Percentiles rank a stretch among this genome's conserved stretches.
Evolutionary conservation across 164 flowering plant genomes (phyloP).

Genomic region (Umbellularia californica): DNA sequence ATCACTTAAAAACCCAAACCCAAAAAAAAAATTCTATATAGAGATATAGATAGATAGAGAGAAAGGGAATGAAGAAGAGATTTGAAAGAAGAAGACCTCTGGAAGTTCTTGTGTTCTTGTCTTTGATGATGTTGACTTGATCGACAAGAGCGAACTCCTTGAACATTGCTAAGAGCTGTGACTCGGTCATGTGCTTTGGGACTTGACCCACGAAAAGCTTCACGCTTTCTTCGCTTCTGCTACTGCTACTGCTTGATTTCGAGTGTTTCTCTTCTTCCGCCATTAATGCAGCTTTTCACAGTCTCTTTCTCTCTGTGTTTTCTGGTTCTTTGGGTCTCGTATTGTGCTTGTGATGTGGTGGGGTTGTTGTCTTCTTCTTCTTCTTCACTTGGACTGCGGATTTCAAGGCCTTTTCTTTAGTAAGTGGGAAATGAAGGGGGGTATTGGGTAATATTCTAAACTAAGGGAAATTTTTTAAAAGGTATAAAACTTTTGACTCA

Average conservation of each 20-base stretch:
- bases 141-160: conserved; percentile 75
- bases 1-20: no score
- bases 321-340: not conserved
- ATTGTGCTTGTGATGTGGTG: no score
- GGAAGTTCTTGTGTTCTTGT: conserved; percentile 78
- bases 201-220: conserved; percentile 97
- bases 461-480: no score
- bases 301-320: not conserved
- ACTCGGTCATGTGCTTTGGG: conserved; percentile 87
- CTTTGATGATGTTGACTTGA: conserved; percentile 93
- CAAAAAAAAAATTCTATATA: not conserved
- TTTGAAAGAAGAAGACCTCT: conserved; percentile 42
- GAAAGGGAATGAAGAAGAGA: not conserved
- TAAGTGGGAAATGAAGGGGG: no score
- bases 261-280: conserved; percentile 45
- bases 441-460: no score
- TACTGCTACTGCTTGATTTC: conserved; percentile 10
- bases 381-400: no score
- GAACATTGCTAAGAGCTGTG: conserved; percentile 73
- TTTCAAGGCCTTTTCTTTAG: not conserved
- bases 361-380: not conserved
- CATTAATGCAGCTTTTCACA: conserved; percentile 37
- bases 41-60: not conserved
- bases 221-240: conserved; percentile 59
- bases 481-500: no score